Conservation (phyloP, 345 rosid genomes). For the Raphanus sativus region DNA sequence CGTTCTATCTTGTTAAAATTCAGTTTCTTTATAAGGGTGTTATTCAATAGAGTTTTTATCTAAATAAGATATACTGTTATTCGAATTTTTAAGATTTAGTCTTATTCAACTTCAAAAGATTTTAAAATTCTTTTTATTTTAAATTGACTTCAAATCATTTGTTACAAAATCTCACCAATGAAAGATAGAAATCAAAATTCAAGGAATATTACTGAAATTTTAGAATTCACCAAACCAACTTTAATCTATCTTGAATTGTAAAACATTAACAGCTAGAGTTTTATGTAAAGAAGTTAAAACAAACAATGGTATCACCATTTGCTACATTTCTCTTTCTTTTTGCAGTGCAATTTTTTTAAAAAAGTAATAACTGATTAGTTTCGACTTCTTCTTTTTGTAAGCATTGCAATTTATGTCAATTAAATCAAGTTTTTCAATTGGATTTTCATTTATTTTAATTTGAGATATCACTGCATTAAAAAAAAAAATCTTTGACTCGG, state of each 20-base stretch:
- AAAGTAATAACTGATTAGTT: no score
- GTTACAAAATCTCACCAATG: no score
- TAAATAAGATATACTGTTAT: background rate
- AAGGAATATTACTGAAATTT: background rate
- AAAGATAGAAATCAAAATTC: no score
- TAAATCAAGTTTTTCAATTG: background rate
- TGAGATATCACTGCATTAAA: background rate
- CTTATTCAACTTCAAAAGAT: background rate
- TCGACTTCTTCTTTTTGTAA: background rate
- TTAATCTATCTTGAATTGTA: background rate
- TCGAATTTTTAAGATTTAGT: background rate
- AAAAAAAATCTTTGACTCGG: background rate
- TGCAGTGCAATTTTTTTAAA: constrained; percentile 4
- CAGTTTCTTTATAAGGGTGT: no score
- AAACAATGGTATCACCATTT: no score
- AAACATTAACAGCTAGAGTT: background rate
- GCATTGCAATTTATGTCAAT: background rate
- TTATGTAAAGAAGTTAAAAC: background rate
- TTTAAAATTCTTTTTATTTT: no score
- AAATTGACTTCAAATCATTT: no score
- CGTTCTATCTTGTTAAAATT: no score
- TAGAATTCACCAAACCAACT: background rate
- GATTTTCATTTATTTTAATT: background rate
- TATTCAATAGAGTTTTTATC: background rate
- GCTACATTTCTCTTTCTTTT: background rate